Base-by-base conservation (phyloP, 768 basidiomycete species). In the Boletus reticulatus region DNA sequence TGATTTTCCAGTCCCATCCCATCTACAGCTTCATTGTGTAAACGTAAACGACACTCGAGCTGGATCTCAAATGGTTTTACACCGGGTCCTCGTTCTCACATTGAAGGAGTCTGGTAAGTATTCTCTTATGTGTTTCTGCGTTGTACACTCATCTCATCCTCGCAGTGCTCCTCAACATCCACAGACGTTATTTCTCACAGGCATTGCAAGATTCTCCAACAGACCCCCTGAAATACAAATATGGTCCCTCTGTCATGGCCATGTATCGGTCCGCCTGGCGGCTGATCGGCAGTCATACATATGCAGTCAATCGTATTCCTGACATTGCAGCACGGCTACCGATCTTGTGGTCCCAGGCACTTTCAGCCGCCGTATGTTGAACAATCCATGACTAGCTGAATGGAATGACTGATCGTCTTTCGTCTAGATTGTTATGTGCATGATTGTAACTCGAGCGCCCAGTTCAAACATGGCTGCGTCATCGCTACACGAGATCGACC, bases 211-310 rank as follows among this genome's bases (percentile, higher is more conserved):
- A 88, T 43, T 73, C 75, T 47, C 82, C 84, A 1, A 61, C 70
- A 9, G 84, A 88, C 52, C 73, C 83, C 3, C 72, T 84, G 46
- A 77, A 76, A 53, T 87, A 89, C 62, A 78, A 75, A 61, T 89
- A 83, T 66, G 77, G 82, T 0, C 83, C 84, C 1, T 91, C 89
- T 2, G 84, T 89, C 6, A 78, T 87, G 67, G 84, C 89, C 0
- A 81, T 82, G 14, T 89, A 87, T 69, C 84, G 86, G 3, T 86
- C 85, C 2, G 83, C 87, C 5, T 89, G 85, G 83, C 74, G 87
- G 16, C 62, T 88, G 31, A 81, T 84, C 39, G 75, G 80, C 44
- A 75, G 76, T 0, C 71, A 86, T 49, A 71, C 72, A 17, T 67
- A 76, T n/a, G 69, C 76, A 1, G 80, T 78, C 70, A 65, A 67